Evolutionary conservation across 2,329 filamentous ascomycete species (phyloP).

Genomic region (Epichloe elymi): DNA sequence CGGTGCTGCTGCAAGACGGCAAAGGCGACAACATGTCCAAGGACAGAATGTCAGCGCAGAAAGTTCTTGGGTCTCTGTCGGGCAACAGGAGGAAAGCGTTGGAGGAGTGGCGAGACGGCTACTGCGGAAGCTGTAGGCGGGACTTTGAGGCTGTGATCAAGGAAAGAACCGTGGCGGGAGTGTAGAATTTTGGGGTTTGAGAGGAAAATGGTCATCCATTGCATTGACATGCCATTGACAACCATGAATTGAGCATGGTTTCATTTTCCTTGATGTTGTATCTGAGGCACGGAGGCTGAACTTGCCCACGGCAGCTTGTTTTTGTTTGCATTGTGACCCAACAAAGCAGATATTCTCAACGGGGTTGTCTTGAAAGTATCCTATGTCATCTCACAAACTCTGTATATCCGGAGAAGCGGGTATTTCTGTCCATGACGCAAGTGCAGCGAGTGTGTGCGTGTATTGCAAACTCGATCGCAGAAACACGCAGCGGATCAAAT

Average conservation of each 20-base stretch:
- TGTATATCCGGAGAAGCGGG: too few relatives aligned
- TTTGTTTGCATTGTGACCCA: too few relatives aligned
- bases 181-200: slow-evolving; percentile 2
- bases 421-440: too few relatives aligned
- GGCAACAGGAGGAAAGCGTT: slow-evolving; percentile 24
- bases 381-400: too few relatives aligned
- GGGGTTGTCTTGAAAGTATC: too few relatives aligned
- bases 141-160: slow-evolving; percentile 26
- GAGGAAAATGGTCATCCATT: neutral
- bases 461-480: too few relatives aligned
- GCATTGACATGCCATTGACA: neutral
- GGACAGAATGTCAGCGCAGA: slow-evolving; percentile 17
- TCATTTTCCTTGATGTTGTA: neutral
- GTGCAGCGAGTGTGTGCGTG: too few relatives aligned
- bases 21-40: slow-evolving; percentile 8
- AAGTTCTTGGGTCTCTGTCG: slow-evolving; percentile 17
- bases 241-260: neutral
- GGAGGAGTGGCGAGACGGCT: slow-evolving; percentile 36
- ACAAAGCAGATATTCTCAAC: too few relatives aligned
- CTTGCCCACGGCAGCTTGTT: too few relatives aligned
- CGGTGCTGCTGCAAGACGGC: slow-evolving; percentile 28
- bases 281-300: neutral
- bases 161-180: slow-evolving; percentile 16
- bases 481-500: too few relatives aligned
- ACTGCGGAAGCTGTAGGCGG: slow-evolving; percentile 42